phyloP scores from a whole-genome alignment of 176 grass and related monocot genomes.

The Carex myosuroides region DNA sequence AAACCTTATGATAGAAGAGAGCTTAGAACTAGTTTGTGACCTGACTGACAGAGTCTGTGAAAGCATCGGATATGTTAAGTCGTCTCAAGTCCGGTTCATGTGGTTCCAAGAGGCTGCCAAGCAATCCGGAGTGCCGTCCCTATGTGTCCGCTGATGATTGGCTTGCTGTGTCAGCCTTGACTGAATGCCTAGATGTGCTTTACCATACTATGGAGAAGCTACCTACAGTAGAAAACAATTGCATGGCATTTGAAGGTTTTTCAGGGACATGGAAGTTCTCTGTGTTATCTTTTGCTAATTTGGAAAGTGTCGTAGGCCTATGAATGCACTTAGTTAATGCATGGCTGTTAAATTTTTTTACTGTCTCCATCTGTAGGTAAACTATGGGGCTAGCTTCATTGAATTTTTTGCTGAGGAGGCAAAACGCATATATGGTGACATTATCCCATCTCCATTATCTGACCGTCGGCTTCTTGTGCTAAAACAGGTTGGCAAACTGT shows the following conservation, averaged over 20 bases:
- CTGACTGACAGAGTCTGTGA: conserved; percentile 50
- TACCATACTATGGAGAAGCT: conserved; percentile 92
- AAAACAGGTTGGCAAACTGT: conserved; percentile 51
- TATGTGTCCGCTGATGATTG: conserved; percentile 70
- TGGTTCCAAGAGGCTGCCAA: conserved; percentile 69
- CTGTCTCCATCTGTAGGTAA: conserved; percentile 40
- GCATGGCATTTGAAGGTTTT: not conserved
- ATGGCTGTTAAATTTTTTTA: not conserved
- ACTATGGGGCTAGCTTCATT: conserved; percentile 87
- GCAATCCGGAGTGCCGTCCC: conserved; percentile 43
- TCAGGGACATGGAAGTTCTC: not conserved
- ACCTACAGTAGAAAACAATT: conserved; percentile 32
- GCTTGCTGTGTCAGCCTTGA: conserved; percentile 63
- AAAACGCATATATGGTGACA: conserved; percentile 92
- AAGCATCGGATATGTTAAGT: conserved; percentile 71
- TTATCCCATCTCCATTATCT: conserved; percentile 62
- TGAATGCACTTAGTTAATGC: not conserved
- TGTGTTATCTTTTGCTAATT: not conserved
- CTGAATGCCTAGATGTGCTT: conserved; percentile 72
- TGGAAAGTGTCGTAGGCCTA: not conserved
- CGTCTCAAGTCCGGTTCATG: conserved; percentile 47
- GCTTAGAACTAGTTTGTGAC: conserved; percentile 50
- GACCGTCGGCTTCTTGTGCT: conserved; percentile 83
- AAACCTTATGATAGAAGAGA: conserved; percentile 77
- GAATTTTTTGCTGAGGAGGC: conserved; percentile 95